These are phyloP conservation scores for Xylaria arbuscula DNA, from an alignment of 2,329 filamentous ascomycete genomes.

Conservation along the genomic window DNA sequence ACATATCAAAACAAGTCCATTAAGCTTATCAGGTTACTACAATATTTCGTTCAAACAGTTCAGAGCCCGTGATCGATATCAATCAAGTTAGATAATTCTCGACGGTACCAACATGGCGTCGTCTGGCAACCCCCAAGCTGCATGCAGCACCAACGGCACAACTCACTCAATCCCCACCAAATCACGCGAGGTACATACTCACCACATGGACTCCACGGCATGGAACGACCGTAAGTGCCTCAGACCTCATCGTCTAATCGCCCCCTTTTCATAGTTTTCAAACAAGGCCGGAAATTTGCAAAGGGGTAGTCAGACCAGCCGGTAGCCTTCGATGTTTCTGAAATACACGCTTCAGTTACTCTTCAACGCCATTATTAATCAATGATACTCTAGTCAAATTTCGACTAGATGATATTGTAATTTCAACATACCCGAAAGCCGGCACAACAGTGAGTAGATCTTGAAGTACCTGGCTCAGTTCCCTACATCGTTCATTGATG, in stretches of 20 bases:
- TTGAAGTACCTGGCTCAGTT: background rate
- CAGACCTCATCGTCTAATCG: background rate
- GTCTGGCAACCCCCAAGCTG: background rate
- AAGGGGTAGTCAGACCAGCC: background rate
- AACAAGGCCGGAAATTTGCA: no score
- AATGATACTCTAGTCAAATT: background rate
- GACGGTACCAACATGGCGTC: background rate
- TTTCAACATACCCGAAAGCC: background rate
- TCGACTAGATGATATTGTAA: background rate
- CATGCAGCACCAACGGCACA: background rate
- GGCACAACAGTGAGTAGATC: slow-evolving; percentile 9
- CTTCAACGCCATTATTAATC: background rate
- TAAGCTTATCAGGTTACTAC: background rate
- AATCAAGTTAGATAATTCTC: no score
- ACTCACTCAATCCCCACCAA: background rate
- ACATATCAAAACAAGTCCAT: no score
- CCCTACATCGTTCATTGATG: background rate
- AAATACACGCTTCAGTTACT: background rate
- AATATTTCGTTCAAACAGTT: background rate
- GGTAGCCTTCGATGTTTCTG: background rate
- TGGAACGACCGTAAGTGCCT: slow-evolving; percentile 3
- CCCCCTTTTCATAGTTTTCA: background rate
- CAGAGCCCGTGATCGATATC: background rate
- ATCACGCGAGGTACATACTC: background rate
- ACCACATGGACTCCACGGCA: slow-evolving; percentile 4